Evolutionary conservation across 1,284 basidiomycete genomes (phyloP), one percentile per base, ranked within the genome.

Genomic region (Tausonia pullulans): DNA sequence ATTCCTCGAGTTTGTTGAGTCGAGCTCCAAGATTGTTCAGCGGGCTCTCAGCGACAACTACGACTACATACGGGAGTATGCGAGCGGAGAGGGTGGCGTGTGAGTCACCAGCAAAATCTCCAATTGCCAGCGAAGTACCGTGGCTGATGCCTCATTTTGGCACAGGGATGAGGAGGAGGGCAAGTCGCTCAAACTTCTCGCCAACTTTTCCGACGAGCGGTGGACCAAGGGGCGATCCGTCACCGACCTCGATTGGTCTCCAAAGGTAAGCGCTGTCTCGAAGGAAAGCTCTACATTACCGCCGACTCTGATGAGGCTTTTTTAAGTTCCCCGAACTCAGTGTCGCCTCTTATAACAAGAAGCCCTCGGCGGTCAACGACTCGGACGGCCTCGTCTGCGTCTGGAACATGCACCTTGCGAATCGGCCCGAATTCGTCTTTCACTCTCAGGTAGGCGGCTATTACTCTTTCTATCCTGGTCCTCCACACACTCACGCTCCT

Each of bases 161-260:
- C 14, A 1, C 69, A 94, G 91, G 52, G 90, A 94, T 70, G 90
- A 92, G 63, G 87, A 85, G 0, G 91, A 94, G 78, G 89, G 90
- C 9, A 85, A 87, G 70, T 83, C 87, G 58, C 86, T 95, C 57
- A 95, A 93, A 74, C 83, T 85, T 40, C 80, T 93, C 39, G 95
- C 93, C 70, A 86, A 87, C 44, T 97, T 96, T 76, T 86, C 82
- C 67, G 91, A 94, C 71, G 90, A 94, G 72, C 81, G 88, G 53
- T 88, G 89, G 77, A 87, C 87, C 7, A 88, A 87, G 74, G 92
- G 94, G 71, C 80, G 96, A 61, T 94, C 92, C 10, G 88, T 99
- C 63, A 98, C 96, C 0, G 92, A 90, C 69, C 80, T 98, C 13
- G 96, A 98, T 73, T 99, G 96, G 96, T 96, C 92, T 61, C 88